A percentile compares a stretch with the other conserved stretches of the same genome.
Conservation (phyloP, 169 alveolate species). For the Cryptosporidium andersoni region DNA sequence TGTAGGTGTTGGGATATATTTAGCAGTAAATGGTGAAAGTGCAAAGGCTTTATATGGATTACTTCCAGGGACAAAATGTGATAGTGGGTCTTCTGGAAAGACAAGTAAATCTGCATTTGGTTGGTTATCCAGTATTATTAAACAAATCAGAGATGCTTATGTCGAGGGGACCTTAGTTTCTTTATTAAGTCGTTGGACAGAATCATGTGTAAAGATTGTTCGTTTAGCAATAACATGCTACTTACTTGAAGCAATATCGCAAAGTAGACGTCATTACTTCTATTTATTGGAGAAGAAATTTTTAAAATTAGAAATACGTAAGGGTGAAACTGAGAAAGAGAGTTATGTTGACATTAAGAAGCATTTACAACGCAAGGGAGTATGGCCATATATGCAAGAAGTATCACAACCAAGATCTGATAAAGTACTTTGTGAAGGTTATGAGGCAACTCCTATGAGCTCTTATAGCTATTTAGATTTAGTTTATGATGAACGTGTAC, state of each 20-base stretch:
- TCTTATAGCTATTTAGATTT: conserved; percentile 80
- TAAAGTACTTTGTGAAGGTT: conserved; percentile 74
- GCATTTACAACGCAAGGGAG: conserved; percentile 55
- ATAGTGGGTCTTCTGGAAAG: too few relatives aligned
- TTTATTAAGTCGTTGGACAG: too few relatives aligned
- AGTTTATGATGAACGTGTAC: conserved; percentile 77
- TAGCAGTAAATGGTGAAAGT: too few relatives aligned
- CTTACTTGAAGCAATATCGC: conserved; percentile 21
- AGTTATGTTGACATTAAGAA: conserved; percentile 79
- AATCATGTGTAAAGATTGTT: too few relatives aligned
- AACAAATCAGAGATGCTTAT: too few relatives aligned
- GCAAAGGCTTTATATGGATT: too few relatives aligned
- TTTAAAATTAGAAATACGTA: conserved; percentile 74
- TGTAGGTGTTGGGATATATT: too few relatives aligned
- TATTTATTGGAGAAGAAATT: conserved; percentile 73
- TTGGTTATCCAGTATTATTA: too few relatives aligned
- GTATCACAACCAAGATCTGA: conserved; percentile 75
- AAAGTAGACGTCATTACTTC: conserved; percentile 76
- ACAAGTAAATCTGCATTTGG: too few relatives aligned
- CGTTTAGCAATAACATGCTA: too few relatives aligned
- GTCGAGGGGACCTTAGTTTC: too few relatives aligned
- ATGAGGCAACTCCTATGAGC: conserved; percentile 75
- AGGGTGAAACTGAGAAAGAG: conserved; percentile 75
- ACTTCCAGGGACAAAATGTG: too few relatives aligned
- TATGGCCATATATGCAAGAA: conserved; percentile 80